These are phyloP conservation scores for Heterobasidion parviporum DNA, from an alignment of 1,284 basidiomycete species.

Conservation along the genomic window DNA sequence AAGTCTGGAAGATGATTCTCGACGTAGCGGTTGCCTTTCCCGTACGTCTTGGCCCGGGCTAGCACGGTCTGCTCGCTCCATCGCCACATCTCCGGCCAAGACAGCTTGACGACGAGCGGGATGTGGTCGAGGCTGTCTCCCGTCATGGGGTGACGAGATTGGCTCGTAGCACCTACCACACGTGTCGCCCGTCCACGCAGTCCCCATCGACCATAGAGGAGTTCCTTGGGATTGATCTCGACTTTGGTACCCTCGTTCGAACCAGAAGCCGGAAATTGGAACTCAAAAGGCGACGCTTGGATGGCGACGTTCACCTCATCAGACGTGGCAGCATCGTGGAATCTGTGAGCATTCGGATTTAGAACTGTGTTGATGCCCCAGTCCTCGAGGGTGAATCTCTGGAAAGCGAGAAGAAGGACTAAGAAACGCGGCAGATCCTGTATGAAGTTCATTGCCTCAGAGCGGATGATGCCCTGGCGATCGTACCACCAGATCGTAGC, in stretches of 20 bases:
- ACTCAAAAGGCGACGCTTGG: neutral
- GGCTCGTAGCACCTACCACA: neutral
- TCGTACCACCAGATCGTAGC: conserved; percentile 3
- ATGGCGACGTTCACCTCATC: neutral
- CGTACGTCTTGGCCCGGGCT: neutral
- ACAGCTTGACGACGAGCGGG: neutral
- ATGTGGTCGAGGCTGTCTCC: neutral
- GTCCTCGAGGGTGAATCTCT: neutral
- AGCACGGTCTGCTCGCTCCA: neutral
- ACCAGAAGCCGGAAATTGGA: neutral
- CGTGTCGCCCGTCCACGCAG: neutral
- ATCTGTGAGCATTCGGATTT: neutral
- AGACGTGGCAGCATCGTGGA: neutral
- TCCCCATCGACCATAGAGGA: neutral
- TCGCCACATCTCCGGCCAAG: neutral
- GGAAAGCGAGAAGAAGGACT: conserved; percentile 1
- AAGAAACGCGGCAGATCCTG: conserved; percentile 1
- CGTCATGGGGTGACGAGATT: neutral
- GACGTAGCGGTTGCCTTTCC: neutral
- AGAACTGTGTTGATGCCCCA: neutral
- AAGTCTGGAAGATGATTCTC: neutral
- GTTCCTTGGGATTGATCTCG: neutral
- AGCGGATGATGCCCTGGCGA: neutral
- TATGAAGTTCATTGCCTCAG: conserved; percentile 1
- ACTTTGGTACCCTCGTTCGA: neutral